Conservation (phyloP, 805 yeast species). For the Saccharomycopsis guyanensis region DNA sequence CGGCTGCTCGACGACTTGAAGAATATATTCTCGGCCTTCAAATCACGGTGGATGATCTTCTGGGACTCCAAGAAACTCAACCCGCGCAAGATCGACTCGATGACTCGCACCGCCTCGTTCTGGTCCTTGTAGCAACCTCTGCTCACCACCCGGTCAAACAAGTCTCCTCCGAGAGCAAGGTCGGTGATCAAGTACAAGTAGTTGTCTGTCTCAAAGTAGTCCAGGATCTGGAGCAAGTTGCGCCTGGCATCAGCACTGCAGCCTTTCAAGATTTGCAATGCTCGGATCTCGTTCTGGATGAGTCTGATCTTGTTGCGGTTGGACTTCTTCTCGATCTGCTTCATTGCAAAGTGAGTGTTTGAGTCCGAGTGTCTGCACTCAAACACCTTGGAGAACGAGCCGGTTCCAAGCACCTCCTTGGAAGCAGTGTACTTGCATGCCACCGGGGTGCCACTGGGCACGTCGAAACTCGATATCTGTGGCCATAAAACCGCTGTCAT, state of each 20-base stretch:
- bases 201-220: conserved; percentile 61
- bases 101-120: conserved; percentile 41
- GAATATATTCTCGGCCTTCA: conserved; percentile 65
- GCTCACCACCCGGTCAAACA: conserved; percentile 50
- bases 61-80: conserved; percentile 50
- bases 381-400: conserved; percentile 43
- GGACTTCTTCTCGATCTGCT: conserved; percentile 28
- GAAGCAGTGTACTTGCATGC: conserved; percentile 15
- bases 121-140: conserved; percentile 38
- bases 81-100: conserved; percentile 45
- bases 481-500: conserved; percentile 13
- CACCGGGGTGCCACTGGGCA: not conserved
- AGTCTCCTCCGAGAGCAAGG: conserved; percentile 60
- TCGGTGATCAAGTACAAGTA: conserved; percentile 54
- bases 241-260: conserved; percentile 28
- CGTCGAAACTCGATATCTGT: conserved; percentile 7
- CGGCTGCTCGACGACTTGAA: conserved; percentile 32
- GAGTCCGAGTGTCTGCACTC: conserved; percentile 40
- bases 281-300: conserved; percentile 55
- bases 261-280: conserved; percentile 42
- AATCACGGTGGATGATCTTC: conserved; percentile 60
- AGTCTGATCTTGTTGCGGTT: conserved; percentile 27
- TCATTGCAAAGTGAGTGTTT: conserved; percentile 41
- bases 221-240: conserved; percentile 54
- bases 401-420: conserved; percentile 32